These are phyloP conservation scores for Pestalotiopsis sp. DNA, from an alignment of 2,329 filamentous ascomycete species.

Conservation along the genomic window DNA sequence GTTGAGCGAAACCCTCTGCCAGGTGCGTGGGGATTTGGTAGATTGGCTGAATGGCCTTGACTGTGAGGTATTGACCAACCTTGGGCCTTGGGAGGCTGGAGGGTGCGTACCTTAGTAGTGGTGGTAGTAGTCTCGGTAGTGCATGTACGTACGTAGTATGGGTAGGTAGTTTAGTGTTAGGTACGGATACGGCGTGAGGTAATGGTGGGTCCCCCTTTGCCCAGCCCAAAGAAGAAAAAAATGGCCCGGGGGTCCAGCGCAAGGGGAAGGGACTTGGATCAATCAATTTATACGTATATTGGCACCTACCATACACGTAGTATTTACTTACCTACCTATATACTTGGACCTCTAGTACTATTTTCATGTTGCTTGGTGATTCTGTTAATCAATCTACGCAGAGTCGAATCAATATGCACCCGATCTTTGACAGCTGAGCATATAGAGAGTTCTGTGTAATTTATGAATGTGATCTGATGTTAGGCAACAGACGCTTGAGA, in stretches of 20 bases:
- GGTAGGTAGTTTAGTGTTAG: not conserved
- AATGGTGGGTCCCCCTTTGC: not conserved
- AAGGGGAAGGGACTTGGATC: not conserved
- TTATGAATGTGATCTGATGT: too few relatives aligned
- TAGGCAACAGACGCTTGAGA: too few relatives aligned
- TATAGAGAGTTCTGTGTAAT: too few relatives aligned
- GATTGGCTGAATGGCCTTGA: not conserved
- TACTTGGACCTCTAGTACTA: too few relatives aligned
- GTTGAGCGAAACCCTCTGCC: not conserved
- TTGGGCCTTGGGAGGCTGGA: not conserved
- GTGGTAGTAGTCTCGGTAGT: not conserved
- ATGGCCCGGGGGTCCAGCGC: not conserved
- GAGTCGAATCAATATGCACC: too few relatives aligned
- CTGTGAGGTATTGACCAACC: not conserved
- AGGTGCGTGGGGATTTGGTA: not conserved
- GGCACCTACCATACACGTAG: too few relatives aligned
- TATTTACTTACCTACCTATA: too few relatives aligned
- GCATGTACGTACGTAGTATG: not conserved
- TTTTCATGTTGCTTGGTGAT: too few relatives aligned
- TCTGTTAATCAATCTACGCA: too few relatives aligned
- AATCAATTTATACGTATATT: not conserved
- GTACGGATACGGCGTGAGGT: not conserved
- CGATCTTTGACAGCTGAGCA: too few relatives aligned
- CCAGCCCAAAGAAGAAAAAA: not conserved
- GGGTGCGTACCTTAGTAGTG: not conserved